Base-by-base conservation (phyloP, 768 basidiomycete genomes). In the Mycena maculata region DNA sequence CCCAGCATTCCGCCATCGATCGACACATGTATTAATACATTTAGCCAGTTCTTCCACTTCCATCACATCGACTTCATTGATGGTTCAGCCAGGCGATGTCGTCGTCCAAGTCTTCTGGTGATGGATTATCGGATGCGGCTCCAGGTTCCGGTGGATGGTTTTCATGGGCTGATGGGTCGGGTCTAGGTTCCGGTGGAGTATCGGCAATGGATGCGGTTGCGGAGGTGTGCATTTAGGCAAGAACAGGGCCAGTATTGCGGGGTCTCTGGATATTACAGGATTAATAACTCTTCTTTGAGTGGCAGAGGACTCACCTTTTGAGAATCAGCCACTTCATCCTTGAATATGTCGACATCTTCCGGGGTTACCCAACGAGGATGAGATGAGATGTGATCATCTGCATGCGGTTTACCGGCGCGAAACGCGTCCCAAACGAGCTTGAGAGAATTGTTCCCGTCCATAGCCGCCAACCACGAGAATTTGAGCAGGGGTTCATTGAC, bases 381-480 rank as follows among this genome's bases (percentile, higher is more conserved):
- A 2, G 10, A 27, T 4, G 44, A 65, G 27, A 22, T 22, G 12
- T 48, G 59, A 49, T 57, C 30, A 39, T 58, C 66, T 59, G 44
- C 20, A 44, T 30, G 63, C 3, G 44, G n/a, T 1, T 9, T 16
- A 2, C 63, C 63, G 11, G 47, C 22, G 1, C 6, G 57, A 18
- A 59, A 45, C 16, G n/a, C 45, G 1, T 33, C 11, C 18, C 60
- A 56, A 13, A 59, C 57, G 7, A 59, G 23, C 20, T 59, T 49
- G 7, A 66, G 55, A 5, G 63, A 64, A 22, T 44, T 57, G 30
- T 57, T 57, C 16, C 55, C 63, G 27, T 64, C 41, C 55, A 60
- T 64, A 13, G n/a, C 10, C 13, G 22, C 45, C 28, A 57, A 30
- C 31, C 18, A 48, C 0, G 42, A 30, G 23, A 44, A 57, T 22